These are phyloP conservation scores for Backusella luteola DNA, from an alignment of 192 early-diverging fungal genomes.

Conservation along the genomic window DNA sequence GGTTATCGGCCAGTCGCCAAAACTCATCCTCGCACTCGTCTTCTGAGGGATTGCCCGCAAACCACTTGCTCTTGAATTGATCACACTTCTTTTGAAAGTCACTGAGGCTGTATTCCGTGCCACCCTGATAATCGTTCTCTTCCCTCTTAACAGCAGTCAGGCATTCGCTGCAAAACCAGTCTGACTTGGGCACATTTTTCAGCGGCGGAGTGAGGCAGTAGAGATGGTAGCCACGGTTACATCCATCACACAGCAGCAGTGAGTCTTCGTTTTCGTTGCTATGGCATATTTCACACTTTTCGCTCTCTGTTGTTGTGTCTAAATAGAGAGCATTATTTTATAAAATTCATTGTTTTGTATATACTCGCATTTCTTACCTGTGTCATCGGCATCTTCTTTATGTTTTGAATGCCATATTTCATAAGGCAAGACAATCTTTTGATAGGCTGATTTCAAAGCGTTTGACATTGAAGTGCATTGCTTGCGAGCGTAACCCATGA, in stretches of 20 bases:
- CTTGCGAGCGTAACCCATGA: constrained; percentile 66
- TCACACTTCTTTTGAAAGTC: constrained; percentile 80
- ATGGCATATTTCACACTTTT: constrained; percentile 49
- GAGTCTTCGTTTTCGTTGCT: constrained; percentile 48
- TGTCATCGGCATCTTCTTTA: background rate
- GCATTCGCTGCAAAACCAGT: constrained; percentile 91
- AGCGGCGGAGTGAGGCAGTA: constrained; percentile 75
- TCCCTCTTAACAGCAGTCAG: constrained; percentile 69
- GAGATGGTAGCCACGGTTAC: constrained; percentile 81
- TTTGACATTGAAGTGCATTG: constrained; percentile 77
- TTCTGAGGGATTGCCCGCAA: constrained; percentile 62
- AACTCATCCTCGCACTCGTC: constrained; percentile 87
- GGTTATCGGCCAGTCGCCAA: constrained; percentile 86
- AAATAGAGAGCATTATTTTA: too few relatives aligned
- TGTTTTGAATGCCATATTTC: constrained; percentile 64
- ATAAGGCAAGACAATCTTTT: constrained; percentile 66
- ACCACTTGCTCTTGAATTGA: constrained; percentile 79
- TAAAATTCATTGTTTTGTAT: constrained; percentile 22
- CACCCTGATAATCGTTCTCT: constrained; percentile 92
- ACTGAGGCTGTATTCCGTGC: constrained; percentile 69
- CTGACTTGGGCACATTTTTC: constrained; percentile 52
- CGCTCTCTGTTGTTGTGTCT: background rate
- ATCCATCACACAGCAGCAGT: constrained; percentile 90
- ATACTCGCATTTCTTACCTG: background rate
- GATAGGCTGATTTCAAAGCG: constrained; percentile 67